A percentile compares a stretch with the other conserved stretches of the same genome.
phyloP scores from a whole-genome alignment of 2,329 filamentous ascomycete genomes.

The Ilyonectria sp. region DNA sequence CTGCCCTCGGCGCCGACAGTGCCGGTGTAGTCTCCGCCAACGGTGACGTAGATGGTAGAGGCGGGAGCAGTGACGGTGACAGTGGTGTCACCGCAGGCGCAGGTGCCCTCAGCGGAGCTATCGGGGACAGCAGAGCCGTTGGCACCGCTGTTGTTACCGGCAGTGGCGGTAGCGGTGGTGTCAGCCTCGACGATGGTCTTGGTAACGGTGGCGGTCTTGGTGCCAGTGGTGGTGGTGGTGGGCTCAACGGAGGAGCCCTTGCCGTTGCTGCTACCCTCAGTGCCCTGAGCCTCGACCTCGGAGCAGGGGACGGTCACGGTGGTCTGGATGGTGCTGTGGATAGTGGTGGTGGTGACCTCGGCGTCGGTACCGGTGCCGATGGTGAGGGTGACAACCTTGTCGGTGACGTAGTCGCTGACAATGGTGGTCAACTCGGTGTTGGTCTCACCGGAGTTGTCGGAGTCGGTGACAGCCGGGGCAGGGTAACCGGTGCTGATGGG shows the following conservation, averaged over 20 bases:
- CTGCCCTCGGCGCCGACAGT: conserved; percentile 47
- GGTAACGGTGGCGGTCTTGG: conserved; percentile 51
- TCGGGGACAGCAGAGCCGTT: not conserved
- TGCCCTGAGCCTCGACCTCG: conserved; percentile 34
- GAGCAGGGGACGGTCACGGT: conserved; percentile 53
- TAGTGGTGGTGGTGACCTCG: conserved; percentile 58
- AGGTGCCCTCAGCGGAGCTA: not conserved
- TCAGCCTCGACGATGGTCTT: conserved; percentile 20
- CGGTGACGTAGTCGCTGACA: conserved; percentile 50
- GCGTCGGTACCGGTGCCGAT: conserved; percentile 51
- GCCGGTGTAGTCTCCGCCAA: conserved; percentile 44
- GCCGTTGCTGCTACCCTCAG: conserved; percentile 38
- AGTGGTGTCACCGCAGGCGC: conserved; percentile 42
- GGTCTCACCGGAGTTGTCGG: conserved; percentile 35
- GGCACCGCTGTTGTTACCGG: conserved; percentile 11
- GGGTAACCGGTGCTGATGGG: conserved; percentile 52
- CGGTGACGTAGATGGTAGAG: conserved; percentile 56
- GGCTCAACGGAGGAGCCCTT: conserved; percentile 36
- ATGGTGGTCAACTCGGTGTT: conserved; percentile 40
- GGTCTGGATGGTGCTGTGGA: conserved; percentile 60
- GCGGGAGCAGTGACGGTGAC: conserved; percentile 52
- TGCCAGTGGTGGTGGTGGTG: conserved; percentile 57
- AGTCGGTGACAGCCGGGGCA: conserved; percentile 15
- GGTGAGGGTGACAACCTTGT: conserved; percentile 55
- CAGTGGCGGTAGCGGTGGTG: conserved; percentile 47